These are phyloP conservation scores for Silybum marianum DNA, from an alignment of 129 eudicot species.

Conservation along the genomic window DNA sequence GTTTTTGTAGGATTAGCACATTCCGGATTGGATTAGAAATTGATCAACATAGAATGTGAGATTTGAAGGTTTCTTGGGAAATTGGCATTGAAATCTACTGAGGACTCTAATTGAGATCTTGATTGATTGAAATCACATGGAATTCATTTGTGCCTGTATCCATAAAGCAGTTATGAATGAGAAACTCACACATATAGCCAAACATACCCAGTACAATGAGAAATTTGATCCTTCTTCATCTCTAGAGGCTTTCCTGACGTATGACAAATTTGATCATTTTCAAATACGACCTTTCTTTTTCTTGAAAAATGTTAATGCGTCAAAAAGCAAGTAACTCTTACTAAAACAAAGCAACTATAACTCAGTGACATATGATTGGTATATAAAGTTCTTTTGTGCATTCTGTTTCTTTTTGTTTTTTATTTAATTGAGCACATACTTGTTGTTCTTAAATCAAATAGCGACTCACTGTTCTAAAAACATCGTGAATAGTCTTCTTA, in stretches of 20 bases:
- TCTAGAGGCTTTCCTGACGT: not conserved
- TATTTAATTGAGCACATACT: not conserved
- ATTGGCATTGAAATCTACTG: not conserved
- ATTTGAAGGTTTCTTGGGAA: not conserved
- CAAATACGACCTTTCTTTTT: not conserved
- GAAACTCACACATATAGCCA: not conserved
- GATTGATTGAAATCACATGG: not conserved
- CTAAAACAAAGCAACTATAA: not conserved
- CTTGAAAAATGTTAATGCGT: not conserved
- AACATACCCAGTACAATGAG: not conserved
- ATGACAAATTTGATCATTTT: not conserved
- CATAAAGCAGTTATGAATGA: not conserved
- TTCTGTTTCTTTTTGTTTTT: not conserved
- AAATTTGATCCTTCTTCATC: not conserved
- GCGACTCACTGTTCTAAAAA: not conserved
- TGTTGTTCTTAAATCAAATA: not conserved
- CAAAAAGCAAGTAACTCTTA: not conserved
- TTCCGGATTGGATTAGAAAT: not conserved
- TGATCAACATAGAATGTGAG: not conserved
- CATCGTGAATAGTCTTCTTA: not conserved
- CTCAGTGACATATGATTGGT: not conserved
- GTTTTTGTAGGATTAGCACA: conserved; percentile 11
- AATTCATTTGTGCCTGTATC: not conserved
- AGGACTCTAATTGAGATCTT: not conserved
- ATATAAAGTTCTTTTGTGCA: not conserved